phyloP scores from a whole-genome alignment of 1,139 yeast species.

The Insectozyma bohioensis region DNA sequence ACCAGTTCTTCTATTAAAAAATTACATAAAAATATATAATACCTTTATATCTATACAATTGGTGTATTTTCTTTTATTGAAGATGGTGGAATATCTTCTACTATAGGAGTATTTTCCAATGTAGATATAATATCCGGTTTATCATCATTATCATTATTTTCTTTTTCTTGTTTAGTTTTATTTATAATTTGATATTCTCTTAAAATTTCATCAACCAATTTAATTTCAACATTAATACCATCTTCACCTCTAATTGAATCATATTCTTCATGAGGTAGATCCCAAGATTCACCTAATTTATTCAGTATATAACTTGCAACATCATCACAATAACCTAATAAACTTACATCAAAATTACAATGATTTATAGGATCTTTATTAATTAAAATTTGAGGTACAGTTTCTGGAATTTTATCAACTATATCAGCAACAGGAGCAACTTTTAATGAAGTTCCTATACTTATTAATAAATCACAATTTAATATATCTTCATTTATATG shows the following conservation, averaged over 20 bases:
- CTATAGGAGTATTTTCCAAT: conserved; percentile 4
- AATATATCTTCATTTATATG: conserved; percentile 56
- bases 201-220: conserved; percentile 22
- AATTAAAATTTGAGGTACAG: conserved; percentile 81
- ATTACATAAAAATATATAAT: not conserved
- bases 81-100: conserved; percentile 2
- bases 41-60: conserved; percentile 1
- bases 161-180: conserved; percentile 4
- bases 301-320: conserved; percentile 67
- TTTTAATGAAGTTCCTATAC: conserved; percentile 91
- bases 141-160: conserved; percentile 2
- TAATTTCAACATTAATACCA: conserved; percentile 20
- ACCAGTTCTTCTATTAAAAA: too few species aligned
- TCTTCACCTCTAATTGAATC: conserved; percentile 19
- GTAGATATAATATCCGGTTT: conserved; percentile 3
- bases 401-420: conserved; percentile 67
- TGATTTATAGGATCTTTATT: conserved; percentile 80
- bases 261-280: conserved; percentile 52
- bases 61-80: conserved; percentile 3
- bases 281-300: conserved; percentile 57
- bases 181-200: conserved; percentile 22
- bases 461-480: conserved; percentile 76
- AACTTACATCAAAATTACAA: conserved; percentile 75
- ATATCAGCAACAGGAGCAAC: conserved; percentile 97
- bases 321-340: conserved; percentile 88